Evolutionary conservation across 1,284 basidiomycete species (phyloP), one percentile per base, ranked within the genome.

Genomic region (Phylloboletellus chloephorus): DNA sequence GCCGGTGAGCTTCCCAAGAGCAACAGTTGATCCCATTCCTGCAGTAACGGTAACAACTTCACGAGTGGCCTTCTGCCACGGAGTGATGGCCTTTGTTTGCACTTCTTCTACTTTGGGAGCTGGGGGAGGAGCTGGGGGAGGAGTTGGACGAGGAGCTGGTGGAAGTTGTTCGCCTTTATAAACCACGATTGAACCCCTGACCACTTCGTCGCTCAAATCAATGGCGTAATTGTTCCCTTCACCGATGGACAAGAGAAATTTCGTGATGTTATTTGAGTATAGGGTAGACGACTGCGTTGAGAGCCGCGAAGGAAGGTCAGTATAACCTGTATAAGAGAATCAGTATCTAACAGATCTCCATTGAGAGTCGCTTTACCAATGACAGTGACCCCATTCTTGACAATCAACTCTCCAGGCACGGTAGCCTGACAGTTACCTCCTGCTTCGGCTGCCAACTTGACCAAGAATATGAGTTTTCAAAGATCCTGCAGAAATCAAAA

Each of bases 201-300:
- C 78, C 34, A 91, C 88, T 64, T 91, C 88, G 54, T 91, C 88
- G 12, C 77, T 73, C 15, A 89, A 69, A 58, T 90, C 76, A 45
- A 91, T 66, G 9, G 64, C 63, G 59, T 80, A 90, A 32, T 68
- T 72, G 34, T 69, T 72, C 45, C 81, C 73, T 32, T 73, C 73
- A 8, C 81, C 81, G 1, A 91, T 78, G 2, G 87, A 88, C 12
- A 91, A 69, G 29, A 91, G 72, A 66, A 91, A 90, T 59, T 91
- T 91, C 31, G 84, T 84, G 53, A 91, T 82, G 58, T 91, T 91
- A 65, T 91, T 91, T 9, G 88, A 91, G 63, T 91, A 91, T 7
- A 91, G 69, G 1, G 86, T 88, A 4, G 86, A 88, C 3, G 86
- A 87, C 57, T 91, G 88, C 0, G 88, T 89, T 9, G 88, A 87